These are phyloP conservation scores for Tulasnella calospora DNA, from an alignment of 768 basidiomycete species.

Conservation along the genomic window DNA sequence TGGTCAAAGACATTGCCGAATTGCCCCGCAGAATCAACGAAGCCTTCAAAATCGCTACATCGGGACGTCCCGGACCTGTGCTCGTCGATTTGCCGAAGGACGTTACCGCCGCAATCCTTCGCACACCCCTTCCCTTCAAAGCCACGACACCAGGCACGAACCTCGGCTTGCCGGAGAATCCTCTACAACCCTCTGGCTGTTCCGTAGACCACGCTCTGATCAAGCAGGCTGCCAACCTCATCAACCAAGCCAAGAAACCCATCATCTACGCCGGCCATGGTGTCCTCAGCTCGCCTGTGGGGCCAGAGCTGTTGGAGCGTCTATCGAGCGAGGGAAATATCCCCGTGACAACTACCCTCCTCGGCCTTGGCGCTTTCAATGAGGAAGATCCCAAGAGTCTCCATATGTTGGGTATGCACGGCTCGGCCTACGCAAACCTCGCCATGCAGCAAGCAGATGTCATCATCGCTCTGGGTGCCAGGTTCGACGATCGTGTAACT, in stretches of 20 bases:
- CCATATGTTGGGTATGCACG: conserved; percentile 99
- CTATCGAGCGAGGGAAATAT: conserved; percentile 84
- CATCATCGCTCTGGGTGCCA: conserved; percentile 92
- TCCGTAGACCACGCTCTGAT: conserved; percentile 64
- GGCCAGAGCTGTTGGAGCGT: conserved; percentile 73
- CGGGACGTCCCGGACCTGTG: conserved; percentile 94
- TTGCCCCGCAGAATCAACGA: conserved; percentile 95
- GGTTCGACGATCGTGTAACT: conserved; percentile 98
- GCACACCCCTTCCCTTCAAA: conserved; percentile 76
- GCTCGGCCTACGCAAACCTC: conserved; percentile 91
- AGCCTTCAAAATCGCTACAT: conserved; percentile 98
- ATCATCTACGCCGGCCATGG: conserved; percentile 93
- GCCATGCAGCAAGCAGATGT: conserved; percentile 98
- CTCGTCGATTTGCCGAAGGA: conserved; percentile 99
- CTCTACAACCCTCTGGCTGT: conserved; percentile 50
- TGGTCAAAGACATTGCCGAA: conserved; percentile 96
- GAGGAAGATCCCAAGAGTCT: conserved; percentile 77
- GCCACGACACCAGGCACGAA: conserved; percentile 76
- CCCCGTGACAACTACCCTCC: conserved; percentile 93
- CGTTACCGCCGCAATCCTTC: conserved; percentile 87
- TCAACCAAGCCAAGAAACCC: conserved; percentile 87
- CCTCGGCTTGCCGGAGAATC: conserved; percentile 68
- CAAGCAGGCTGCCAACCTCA: conserved; percentile 77
- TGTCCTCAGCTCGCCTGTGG: conserved; percentile 72
- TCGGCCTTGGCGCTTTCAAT: conserved; percentile 93